Percentiles rank a stretch among this genome's conserved stretches.
phyloP scores from a whole-genome alignment of 148 eudicot genomes.

The Fagopyrum homotropicum region DNA sequence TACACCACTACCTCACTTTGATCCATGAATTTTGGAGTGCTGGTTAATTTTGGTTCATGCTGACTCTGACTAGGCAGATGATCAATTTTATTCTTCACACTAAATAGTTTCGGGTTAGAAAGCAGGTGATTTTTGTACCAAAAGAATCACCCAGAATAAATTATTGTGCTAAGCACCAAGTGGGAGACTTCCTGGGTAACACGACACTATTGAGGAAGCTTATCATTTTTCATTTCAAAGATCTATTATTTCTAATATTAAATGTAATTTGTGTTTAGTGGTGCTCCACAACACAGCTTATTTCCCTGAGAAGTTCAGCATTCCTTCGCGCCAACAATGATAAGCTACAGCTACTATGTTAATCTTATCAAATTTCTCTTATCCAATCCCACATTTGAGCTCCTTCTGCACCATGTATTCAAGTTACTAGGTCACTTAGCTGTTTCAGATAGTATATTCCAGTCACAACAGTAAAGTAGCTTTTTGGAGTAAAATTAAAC shows the following conservation, averaged over 20 bases:
- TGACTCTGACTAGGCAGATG: constrained; percentile 1
- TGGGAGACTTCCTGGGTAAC: neutral
- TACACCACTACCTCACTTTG: neutral
- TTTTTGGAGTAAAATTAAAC: too few relatives aligned
- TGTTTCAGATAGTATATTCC: too few relatives aligned
- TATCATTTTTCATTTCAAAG: neutral
- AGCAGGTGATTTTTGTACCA: neutral
- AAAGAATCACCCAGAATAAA: neutral
- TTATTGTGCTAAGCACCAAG: neutral
- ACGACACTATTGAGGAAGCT: neutral
- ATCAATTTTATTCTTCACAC: neutral
- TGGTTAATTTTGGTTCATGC: neutral
- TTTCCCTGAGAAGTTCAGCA: neutral
- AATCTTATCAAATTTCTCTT: neutral
- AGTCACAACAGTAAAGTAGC: too few relatives aligned
- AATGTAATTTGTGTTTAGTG: neutral
- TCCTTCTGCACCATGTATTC: too few relatives aligned
- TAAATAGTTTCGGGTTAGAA: neutral
- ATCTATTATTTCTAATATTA: neutral
- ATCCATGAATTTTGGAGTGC: neutral
- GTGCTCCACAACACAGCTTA: neutral
- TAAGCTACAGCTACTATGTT: neutral
- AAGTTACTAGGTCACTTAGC: too few relatives aligned
- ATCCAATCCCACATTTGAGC: too few relatives aligned
- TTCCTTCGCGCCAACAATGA: neutral